Evolutionary conservation across 2,329 filamentous ascomycete genomes (phyloP).

Genomic region (Colletotrichum filicis): DNA sequence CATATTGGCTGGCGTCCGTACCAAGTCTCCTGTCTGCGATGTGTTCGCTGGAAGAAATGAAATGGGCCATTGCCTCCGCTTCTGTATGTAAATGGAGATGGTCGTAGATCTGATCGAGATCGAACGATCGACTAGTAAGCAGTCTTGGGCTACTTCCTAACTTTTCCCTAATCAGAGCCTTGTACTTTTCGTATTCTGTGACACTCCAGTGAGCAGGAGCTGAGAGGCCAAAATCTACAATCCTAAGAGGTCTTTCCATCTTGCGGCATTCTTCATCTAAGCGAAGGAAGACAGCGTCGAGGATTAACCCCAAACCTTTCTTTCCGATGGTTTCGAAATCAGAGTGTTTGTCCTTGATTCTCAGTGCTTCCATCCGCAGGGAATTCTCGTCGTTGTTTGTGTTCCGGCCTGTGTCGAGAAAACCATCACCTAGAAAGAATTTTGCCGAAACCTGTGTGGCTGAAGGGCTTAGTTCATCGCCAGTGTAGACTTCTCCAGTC

Average conservation of each 20-base stretch:
- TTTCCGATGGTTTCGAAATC: not conserved
- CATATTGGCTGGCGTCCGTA: not conserved
- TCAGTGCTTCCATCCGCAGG: conserved; percentile 19
- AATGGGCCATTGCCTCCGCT: conserved; percentile 18
- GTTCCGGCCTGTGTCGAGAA: not conserved
- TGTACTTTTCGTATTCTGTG: not conserved
- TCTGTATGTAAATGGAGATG: conserved; percentile 21
- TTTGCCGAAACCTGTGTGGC: conserved; percentile 17
- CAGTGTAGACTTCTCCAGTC: conserved; percentile 16
- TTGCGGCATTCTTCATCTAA: not conserved
- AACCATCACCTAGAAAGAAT: not conserved
- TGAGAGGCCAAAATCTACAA: not conserved
- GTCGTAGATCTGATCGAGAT: not conserved
- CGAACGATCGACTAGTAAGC: too few species aligned
- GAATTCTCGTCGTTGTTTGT: conserved; percentile 11
- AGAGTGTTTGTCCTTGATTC: not conserved
- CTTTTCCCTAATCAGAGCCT: not conserved
- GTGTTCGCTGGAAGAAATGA: not conserved
- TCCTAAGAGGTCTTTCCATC: not conserved
- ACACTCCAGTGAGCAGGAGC: not conserved
- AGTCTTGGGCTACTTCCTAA: not conserved
- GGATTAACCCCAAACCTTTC: not conserved
- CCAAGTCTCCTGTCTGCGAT: not conserved
- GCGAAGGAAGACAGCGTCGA: not conserved
- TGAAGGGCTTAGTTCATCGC: conserved; percentile 21